Evolutionary conservation across 331 rosid species (phyloP).

Genomic region (Quercus lobata): DNA sequence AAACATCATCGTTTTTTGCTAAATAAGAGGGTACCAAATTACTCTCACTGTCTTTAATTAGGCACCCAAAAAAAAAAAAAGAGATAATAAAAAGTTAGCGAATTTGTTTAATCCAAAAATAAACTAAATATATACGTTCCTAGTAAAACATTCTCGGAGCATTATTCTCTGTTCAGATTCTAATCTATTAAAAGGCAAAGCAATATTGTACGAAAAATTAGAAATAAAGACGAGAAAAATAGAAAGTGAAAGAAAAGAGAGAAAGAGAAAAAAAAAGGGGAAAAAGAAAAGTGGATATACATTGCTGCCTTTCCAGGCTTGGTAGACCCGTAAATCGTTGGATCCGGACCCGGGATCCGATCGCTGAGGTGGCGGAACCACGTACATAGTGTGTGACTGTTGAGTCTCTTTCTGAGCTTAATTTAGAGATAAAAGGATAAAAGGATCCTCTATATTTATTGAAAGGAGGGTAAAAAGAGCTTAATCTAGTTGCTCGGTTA

Average conservation of each 20-base stretch:
- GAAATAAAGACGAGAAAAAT: neutral
- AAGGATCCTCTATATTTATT: slow-evolving; percentile 5
- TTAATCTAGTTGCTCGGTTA: slow-evolving; percentile 18
- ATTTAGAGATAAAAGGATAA: neutral
- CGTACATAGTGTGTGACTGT: slow-evolving; percentile 52
- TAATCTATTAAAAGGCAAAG: no score
- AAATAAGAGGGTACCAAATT: neutral
- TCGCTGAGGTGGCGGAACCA: slow-evolving; percentile 86
- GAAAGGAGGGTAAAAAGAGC: slow-evolving; percentile 10
- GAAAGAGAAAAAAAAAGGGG: neutral
- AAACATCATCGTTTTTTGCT: neutral
- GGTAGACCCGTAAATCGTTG: slow-evolving; percentile 68
- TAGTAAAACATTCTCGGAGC: no score
- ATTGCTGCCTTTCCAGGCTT: slow-evolving; percentile 94
- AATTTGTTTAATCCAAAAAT: neutral
- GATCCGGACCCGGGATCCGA: slow-evolving; percentile 79
- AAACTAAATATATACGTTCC: no score
- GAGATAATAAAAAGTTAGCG: no score
- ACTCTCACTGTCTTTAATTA: neutral
- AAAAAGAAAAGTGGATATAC: slow-evolving; percentile 33
- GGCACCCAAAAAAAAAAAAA: no score
- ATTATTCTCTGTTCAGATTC: neutral
- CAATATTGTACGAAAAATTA: neutral
- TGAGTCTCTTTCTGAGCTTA: slow-evolving; percentile 4
- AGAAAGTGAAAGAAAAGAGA: neutral